Evolutionary conservation across 2,329 filamentous ascomycete species (phyloP), one percentile per base, ranked within the genome.

Genomic region (Trichoderma semiorbis): DNA sequence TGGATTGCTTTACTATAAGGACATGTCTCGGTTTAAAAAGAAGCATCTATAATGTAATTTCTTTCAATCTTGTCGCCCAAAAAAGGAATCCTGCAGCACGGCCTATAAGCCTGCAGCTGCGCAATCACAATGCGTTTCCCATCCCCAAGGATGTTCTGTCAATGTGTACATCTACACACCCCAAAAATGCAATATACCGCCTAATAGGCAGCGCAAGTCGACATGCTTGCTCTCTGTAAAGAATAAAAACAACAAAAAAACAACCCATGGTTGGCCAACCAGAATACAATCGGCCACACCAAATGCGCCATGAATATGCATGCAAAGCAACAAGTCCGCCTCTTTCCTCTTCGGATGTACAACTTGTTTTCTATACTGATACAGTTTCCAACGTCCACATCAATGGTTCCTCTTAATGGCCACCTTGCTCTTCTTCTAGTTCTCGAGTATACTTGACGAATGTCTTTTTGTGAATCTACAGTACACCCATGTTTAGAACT

Each of bases 401-500:
- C 28, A 1, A 26, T 18, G 4, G 5, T n/a, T 2, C 14, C 18
- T 30, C 58, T 70, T 8, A 72, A 36, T 57, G 62, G 5, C 47
- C 43, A 1, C 62, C 58, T 21, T 73, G 69, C 32, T 84, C 79
- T 75, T 91, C 86, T 78, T 96, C 93, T 60, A 95, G 83, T 78
- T 97, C 92, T 75, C 95, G 93, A 81, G 97, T 92, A 79, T 97
- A 98, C 81, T 93, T 95, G 72, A 97, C 95, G 84, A 99, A 98
- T 5, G 90, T 91, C 85, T 99, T 99, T 85, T 98, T 98, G 82
- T 99, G 96, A 65, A 92, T 89, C 91, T 93, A 47, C 3, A 24
- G 43, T 16, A 55, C 34, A 34, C 2, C 1, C 16, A 7, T 28
- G 16, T 1, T 65, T 24, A 63, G 50, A 11, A 65, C 43, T 32